Evolutionary conservation across 768 basidiomycete genomes (phyloP), one percentile per base, ranked within the genome.

Genomic region (Suillus decipiens): DNA sequence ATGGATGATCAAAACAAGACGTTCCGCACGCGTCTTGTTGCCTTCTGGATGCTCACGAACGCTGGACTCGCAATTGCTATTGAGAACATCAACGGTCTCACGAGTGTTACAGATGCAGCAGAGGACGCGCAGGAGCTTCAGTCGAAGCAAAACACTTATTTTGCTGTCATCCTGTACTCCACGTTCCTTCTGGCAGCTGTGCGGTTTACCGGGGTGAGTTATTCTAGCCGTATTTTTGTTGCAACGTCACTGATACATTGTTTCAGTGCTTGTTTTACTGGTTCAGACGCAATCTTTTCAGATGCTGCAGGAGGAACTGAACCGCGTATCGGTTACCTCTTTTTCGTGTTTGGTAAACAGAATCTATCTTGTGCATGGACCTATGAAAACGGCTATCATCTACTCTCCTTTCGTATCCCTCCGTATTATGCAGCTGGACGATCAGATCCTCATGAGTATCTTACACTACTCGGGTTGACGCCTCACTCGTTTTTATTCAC

Each of bases 1-100:
- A 81, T 89, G 83, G 93, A 96, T 72, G 93, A 96, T 71, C 81
- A 89, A 76, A 95, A 95, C 80, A 90, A 88, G 78, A 95, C 94
- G 14, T 96, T 96, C 89, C 87, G 93, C 63, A 95, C 94, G 2
- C 89, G 93, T 56, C 81, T 95, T 28, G 92, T 95, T 48, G 86
- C 89, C 14, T 79, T 83, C 60, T 94, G 93, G 93, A 90, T 94
- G 86, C 76, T 90, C 56, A 66, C 75, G 12, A 94, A 94, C 69
- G 90, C 90, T 41, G 78, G 69, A 6, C 76, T 94, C 24, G 87
- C 90, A 4, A 81, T 94, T 61, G 85, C 89, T 39, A 90, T 94
- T 61, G 86, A 90, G 75, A 92, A 86, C 66, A 78, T 90, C 66
- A 89, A 88, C 67, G 89, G 91, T 34, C 71, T 90, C n/a, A 61